These are phyloP conservation scores for Peniophora sp. DNA, from an alignment of 1,284 basidiomycete genomes.

Conservation along the genomic window DNA sequence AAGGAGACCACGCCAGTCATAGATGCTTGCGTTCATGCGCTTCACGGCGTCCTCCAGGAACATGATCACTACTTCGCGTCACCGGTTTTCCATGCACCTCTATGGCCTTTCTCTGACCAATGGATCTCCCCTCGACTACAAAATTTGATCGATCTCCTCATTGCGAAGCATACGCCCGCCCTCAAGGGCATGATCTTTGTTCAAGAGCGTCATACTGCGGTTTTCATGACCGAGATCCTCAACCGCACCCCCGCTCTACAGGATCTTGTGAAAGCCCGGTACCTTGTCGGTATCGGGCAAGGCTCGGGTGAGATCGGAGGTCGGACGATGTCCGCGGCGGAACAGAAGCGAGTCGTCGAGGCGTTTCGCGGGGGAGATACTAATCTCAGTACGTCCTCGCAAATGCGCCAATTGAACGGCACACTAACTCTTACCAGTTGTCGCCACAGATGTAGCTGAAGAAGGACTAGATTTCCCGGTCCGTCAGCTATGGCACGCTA, in stretches of 20 bases:
- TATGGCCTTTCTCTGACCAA: no score
- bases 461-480: constrained; percentile 84
- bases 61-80: constrained; percentile 43
- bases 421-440: constrained; percentile 33
- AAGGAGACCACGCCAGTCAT: not conserved
- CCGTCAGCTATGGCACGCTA: constrained; percentile 13
- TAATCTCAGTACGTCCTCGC: constrained; percentile 55
- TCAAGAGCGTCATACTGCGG: constrained; percentile 71
- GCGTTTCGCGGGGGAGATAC: constrained; percentile 56
- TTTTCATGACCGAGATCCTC: constrained; percentile 59
- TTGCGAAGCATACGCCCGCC: constrained; percentile 39
- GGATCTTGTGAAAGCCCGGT: constrained; percentile 49
- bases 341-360: constrained; percentile 52
- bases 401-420: not conserved
- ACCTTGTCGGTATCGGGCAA: constrained; percentile 66
- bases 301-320: constrained; percentile 25
- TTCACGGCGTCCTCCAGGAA: constrained; percentile 35
- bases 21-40: not conserved
- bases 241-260: constrained; percentile 47
- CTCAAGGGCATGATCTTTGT: constrained; percentile 83
- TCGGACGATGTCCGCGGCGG: constrained; percentile 33
- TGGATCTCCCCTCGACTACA: no score
- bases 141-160: constrained; percentile 51
- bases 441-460: constrained; percentile 82
- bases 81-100: not conserved